These are phyloP conservation scores for Linum trigynum DNA, from an alignment of 345 rosid species.

Conservation along the genomic window DNA sequence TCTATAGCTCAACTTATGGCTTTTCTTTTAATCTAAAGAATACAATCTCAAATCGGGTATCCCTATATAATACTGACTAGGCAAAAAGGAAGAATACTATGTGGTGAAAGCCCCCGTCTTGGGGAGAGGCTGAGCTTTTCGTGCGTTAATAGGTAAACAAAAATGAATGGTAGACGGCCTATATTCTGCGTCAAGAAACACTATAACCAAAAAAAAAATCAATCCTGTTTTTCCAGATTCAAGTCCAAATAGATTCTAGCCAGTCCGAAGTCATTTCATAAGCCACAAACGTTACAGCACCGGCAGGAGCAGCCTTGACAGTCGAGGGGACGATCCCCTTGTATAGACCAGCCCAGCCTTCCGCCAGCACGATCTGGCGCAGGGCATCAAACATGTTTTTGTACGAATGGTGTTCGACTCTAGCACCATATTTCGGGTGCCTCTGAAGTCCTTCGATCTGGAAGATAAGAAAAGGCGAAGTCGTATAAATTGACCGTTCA, in stretches of 20 bases:
- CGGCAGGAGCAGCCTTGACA: conserved; percentile 96
- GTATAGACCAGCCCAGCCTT: conserved; percentile 91
- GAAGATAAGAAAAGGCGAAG: conserved; percentile 13
- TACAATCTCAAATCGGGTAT: no score
- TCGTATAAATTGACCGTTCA: background rate
- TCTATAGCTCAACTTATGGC: no score
- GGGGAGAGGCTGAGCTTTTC: no score
- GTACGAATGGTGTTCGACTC: conserved; percentile 61
- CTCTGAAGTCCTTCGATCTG: conserved; percentile 88
- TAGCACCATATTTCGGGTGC: conserved; percentile 84
- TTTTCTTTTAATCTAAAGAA: no score
- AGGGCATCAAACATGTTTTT: conserved; percentile 75
- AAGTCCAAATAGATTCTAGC: conserved; percentile 61
- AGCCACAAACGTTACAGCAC: conserved; percentile 91
- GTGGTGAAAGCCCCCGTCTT: no score
- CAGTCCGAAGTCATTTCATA: conserved; percentile 69
- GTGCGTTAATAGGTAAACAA: no score
- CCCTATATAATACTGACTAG: no score
- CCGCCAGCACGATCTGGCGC: conserved; percentile 38
- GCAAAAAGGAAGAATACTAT: no score
- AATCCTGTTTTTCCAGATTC: conserved; percentile 15
- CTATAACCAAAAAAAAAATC: conserved; percentile 5
- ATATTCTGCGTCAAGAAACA: conserved; percentile 2
- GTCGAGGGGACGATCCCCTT: conserved; percentile 92
- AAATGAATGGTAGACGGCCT: conserved; percentile 23